These are phyloP conservation scores for Leucaena leucocephala DNA, from an alignment of 306 rosid genomes.

Conservation along the genomic window DNA sequence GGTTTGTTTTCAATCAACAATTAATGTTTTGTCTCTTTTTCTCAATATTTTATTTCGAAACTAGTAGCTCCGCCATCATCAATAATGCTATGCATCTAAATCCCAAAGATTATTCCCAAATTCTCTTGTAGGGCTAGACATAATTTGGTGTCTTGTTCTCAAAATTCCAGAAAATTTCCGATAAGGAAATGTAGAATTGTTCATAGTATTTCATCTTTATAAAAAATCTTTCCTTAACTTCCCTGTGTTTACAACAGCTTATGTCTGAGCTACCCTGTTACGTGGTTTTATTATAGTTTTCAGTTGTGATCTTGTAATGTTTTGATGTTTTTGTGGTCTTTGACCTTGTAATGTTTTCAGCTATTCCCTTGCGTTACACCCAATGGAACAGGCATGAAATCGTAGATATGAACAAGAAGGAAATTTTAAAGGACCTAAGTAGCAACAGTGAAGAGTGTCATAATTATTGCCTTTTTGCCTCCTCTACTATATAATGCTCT, in stretches of 20 bases:
- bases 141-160: background rate
- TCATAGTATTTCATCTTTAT: background rate
- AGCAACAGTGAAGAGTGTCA: background rate
- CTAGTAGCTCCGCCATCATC: background rate
- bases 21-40: background rate
- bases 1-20: constrained; percentile 52
- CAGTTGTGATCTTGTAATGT: background rate
- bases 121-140: background rate
- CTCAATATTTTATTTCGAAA: background rate
- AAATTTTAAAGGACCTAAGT: background rate
- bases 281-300: background rate
- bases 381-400: background rate
- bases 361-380: background rate
- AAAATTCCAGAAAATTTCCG: background rate
- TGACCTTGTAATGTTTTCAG: constrained; percentile 1
- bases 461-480: background rate
- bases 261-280: background rate
- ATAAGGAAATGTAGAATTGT: background rate
- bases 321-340: background rate
- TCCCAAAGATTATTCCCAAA: background rate
- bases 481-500: constrained; percentile 26
- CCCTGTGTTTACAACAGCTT: background rate
- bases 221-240: background rate
- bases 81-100: background rate
- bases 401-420: background rate